phyloP scores from a whole-genome alignment of 805 yeast genomes.

The Candida sphagnicola region DNA sequence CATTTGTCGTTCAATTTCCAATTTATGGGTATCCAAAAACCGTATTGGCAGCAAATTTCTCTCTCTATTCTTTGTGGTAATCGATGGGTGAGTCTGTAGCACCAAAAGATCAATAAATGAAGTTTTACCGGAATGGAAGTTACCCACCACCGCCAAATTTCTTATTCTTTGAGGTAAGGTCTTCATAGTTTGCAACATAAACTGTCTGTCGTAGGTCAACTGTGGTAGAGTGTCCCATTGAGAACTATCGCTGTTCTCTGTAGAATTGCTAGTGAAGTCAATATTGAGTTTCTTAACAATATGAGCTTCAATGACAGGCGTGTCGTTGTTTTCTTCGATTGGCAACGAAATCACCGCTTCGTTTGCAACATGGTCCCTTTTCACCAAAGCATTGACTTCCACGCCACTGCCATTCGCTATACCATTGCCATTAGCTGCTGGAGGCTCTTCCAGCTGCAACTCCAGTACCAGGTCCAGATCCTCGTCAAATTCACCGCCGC shows the following conservation, averaged over 20 bases:
- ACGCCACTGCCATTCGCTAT: slow-evolving; percentile 5
- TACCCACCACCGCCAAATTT: slow-evolving; percentile 78
- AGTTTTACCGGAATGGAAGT: slow-evolving; percentile 83
- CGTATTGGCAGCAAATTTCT: slow-evolving; percentile 44
- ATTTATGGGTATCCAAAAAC: slow-evolving; percentile 66
- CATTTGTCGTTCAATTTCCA: slow-evolving; percentile 70
- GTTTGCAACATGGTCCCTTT: background rate
- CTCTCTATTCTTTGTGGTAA: slow-evolving; percentile 18
- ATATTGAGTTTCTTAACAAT: slow-evolving; percentile 39
- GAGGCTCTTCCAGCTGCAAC: too few species aligned
- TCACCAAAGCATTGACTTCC: slow-evolving; percentile 3
- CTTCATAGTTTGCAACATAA: slow-evolving; percentile 46
- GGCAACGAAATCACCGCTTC: slow-evolving; percentile 1
- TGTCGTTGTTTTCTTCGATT: slow-evolving; percentile 36
- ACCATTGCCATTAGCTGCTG: slow-evolving; percentile 20
- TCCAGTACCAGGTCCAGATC: slow-evolving; percentile 1
- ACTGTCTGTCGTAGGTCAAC: slow-evolving; percentile 58
- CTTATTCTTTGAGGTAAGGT: slow-evolving; percentile 60
- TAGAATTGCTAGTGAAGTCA: slow-evolving; percentile 22
- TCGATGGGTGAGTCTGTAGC: slow-evolving; percentile 55
- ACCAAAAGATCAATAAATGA: slow-evolving; percentile 67
- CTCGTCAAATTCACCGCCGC: slow-evolving; percentile 4
- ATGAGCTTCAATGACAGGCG: slow-evolving; percentile 63
- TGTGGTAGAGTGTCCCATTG: slow-evolving; percentile 45
- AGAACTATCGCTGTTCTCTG: slow-evolving; percentile 7